phyloP scores from a whole-genome alignment of 108 stramenopile species.

The Stephanodiscus minutulus region DNA sequence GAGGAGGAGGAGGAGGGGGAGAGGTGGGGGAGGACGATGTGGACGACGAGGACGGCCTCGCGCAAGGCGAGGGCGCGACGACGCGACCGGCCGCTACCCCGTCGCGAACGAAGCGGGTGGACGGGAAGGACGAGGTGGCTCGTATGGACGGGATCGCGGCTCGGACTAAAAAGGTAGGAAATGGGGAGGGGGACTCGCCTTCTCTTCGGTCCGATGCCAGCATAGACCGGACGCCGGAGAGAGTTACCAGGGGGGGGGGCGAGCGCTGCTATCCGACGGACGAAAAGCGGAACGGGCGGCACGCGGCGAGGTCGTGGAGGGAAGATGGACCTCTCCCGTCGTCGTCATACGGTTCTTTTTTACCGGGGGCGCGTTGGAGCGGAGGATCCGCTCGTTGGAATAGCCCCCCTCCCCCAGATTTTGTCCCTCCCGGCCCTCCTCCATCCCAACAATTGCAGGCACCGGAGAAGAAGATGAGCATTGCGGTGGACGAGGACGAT shows the following conservation, averaged over 20 bases:
- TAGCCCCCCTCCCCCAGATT: background rate
- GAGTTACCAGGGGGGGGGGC: background rate
- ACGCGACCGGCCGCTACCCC: no score
- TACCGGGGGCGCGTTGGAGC: constrained; percentile 47
- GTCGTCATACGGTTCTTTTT: constrained; percentile 2
- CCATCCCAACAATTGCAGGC: background rate
- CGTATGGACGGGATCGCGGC: background rate
- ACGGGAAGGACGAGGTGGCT: background rate
- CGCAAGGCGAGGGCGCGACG: no score
- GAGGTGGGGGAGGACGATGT: no score
- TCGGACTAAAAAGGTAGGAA: background rate
- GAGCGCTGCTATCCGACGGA: constrained; percentile 3
- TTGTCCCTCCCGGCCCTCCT: background rate
- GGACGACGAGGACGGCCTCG: no score
- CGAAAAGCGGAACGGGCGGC: background rate
- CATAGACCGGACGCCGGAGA: background rate
- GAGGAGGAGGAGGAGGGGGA: no score
- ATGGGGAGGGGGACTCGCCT: background rate
- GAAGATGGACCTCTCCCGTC: background rate
- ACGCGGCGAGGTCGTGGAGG: background rate
- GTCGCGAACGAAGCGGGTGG: no score
- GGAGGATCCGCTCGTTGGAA: constrained; percentile 40
- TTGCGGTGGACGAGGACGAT: constrained; percentile 32
- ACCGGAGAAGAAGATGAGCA: background rate
- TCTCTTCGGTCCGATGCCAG: background rate